phyloP scores from a whole-genome alignment of 2,329 filamentous ascomycete species.

The Calonectria pseudoturangicola region DNA sequence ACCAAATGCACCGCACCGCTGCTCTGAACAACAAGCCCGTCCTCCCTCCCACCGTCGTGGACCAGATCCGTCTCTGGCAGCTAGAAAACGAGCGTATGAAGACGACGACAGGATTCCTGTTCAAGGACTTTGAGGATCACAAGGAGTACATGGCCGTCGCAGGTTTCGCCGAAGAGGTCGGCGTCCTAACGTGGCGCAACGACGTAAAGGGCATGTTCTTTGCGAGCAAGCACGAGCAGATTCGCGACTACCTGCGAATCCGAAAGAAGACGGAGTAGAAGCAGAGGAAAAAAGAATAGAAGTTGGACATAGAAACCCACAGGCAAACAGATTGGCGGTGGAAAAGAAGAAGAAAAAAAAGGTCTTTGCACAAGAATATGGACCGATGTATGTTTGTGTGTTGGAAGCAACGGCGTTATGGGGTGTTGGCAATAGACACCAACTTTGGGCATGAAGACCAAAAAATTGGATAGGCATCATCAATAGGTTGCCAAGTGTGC shows the following conservation, averaged over 20 bases:
- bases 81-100: constrained; percentile 97
- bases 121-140: constrained; percentile 87
- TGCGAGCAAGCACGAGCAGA: constrained; percentile 91
- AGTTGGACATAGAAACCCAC: background rate
- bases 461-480: constrained; percentile 28
- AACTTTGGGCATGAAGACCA: constrained; percentile 22
- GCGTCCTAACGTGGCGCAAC: constrained; percentile 91
- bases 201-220: constrained; percentile 91
- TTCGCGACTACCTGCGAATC: constrained; percentile 85
- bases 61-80: constrained; percentile 98
- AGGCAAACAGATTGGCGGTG: constrained; percentile 15
- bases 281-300: background rate
- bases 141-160: constrained; percentile 82
- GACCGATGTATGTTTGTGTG: constrained; percentile 22
- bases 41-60: constrained; percentile 94
- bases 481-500: constrained; percentile 17
- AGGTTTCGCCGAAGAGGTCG: constrained; percentile 91
- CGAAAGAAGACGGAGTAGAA: constrained; percentile 70
- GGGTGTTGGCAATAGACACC: constrained; percentile 34
- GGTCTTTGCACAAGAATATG: background rate
- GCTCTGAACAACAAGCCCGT: constrained; percentile 78
- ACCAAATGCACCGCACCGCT: constrained; percentile 87
- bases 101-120: constrained; percentile 87
- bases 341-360: constrained; percentile 5
- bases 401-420: constrained; percentile 41